Percentiles rank a stretch among this genome's conserved stretches.
phyloP scores from a whole-genome alignment of 2,329 filamentous ascomycete species.

The Lachnellula subtilissima region DNA sequence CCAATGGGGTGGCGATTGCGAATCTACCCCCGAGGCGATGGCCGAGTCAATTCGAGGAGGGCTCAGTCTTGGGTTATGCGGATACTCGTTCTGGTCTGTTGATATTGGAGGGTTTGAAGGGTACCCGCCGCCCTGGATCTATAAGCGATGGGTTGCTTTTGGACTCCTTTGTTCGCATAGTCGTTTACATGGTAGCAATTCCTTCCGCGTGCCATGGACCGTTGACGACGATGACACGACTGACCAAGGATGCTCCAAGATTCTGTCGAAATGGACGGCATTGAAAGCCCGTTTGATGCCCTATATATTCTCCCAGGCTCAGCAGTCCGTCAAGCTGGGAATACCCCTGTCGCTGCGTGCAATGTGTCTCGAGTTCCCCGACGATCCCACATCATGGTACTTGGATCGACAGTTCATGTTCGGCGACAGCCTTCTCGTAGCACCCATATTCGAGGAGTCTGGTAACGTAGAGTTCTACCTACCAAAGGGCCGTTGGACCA shows the following conservation, averaged over 20 bases:
- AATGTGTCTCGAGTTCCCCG: conserved; percentile 56
- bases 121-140: conserved; percentile 51
- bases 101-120: conserved; percentile 62
- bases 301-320: conserved; percentile 50
- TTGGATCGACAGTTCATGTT: conserved; percentile 60
- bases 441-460: conserved; percentile 53
- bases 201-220: conserved; percentile 60
- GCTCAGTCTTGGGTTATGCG: conserved; percentile 50
- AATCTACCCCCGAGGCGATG: conserved; percentile 58
- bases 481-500: conserved; percentile 46
- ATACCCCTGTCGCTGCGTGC: conserved; percentile 51
- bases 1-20: conserved; percentile 59
- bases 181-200: conserved; percentile 53
- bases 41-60: conserved; percentile 57
- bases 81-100: conserved; percentile 56
- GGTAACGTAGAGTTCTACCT: conserved; percentile 54
- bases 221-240: conserved; percentile 50
- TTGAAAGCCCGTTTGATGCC: conserved; percentile 54
- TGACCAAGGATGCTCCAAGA: conserved; percentile 45
- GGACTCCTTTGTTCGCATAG: conserved; percentile 57
- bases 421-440: conserved; percentile 50
- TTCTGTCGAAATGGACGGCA: conserved; percentile 38
- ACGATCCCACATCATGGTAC: conserved; percentile 53
- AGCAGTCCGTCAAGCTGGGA: conserved; percentile 44
- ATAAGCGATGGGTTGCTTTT: conserved; percentile 62